These are phyloP conservation scores for Melanopsichium pennsylvanicum DNA, from an alignment of 1,284 basidiomycete species.

Conservation along the genomic window DNA sequence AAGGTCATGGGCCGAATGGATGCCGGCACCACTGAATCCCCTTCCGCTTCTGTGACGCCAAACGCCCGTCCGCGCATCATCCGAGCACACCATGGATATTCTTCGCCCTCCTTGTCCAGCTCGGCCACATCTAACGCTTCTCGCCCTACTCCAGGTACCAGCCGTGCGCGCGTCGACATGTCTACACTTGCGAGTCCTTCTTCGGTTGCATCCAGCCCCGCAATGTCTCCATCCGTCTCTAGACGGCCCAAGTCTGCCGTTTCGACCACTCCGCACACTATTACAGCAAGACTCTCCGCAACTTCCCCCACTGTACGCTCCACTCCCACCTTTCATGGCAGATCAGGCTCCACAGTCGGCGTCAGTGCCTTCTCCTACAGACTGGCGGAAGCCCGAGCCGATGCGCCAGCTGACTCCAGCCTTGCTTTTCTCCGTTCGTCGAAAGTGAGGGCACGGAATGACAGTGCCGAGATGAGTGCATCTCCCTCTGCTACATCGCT, in stretches of 20 bases:
- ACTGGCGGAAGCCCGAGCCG: conserved; percentile 14
- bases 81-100: conserved; percentile 35
- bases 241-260: conserved; percentile 20
- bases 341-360: conserved; percentile 25
- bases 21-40: conserved; percentile 19
- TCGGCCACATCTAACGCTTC: conserved; percentile 13
- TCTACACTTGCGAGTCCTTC: conserved; percentile 36
- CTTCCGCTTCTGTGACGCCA: conserved; percentile 28
- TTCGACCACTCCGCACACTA: conserved; percentile 5
- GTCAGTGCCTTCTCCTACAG: conserved; percentile 9
- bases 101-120: conserved; percentile 30
- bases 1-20: conserved; percentile 49
- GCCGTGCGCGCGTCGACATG: conserved; percentile 42
- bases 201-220: conserved; percentile 22
- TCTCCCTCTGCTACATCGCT: conserved; percentile 12
- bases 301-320: conserved; percentile 31
- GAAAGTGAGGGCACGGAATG: conserved; percentile 15
- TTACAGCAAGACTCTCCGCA: conserved; percentile 21
- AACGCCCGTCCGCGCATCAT: conserved; percentile 34
- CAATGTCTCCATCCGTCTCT: conserved; percentile 28
- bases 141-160: conserved; percentile 13
- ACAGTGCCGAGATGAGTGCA: conserved; percentile 20
- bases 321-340: conserved; percentile 9
- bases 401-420: conserved; percentile 13
- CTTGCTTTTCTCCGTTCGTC: conserved; percentile 22